A percentile compares a stretch with the other conserved stretches of the same genome.
These are phyloP conservation scores for Colletotrichum navitas DNA, from an alignment of 2,329 filamentous ascomycete genomes.

Conservation along the genomic window DNA sequence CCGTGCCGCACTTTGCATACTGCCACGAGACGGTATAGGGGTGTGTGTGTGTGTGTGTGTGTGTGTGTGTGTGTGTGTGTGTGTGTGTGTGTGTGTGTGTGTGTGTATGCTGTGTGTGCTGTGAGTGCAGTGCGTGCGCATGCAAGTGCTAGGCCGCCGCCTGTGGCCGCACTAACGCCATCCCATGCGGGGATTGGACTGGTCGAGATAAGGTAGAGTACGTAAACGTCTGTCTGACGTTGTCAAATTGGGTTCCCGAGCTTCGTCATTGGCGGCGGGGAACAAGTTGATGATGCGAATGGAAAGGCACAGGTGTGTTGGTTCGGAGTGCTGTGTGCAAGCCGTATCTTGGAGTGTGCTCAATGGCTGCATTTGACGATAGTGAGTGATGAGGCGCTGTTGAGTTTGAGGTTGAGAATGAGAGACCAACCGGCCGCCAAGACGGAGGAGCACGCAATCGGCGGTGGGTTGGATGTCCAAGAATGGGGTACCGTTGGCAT, in stretches of 20 bases:
- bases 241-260: neutral
- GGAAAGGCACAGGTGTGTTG: neutral
- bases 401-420: neutral
- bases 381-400: neutral
- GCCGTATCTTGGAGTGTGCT: neutral
- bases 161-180: neutral
- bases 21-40: slow-evolving; percentile 5
- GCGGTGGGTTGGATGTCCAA: neutral
- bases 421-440: neutral
- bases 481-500: neutral
- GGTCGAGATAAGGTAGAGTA: slow-evolving; percentile 10
- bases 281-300: neutral
- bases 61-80: neutral
- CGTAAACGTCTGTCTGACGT: slow-evolving; percentile 3
- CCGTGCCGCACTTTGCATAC: slow-evolving; percentile 24
- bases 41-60: neutral
- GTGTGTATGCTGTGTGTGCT: neutral
- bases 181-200: neutral
- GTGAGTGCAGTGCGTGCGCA: neutral
- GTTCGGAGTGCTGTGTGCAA: neutral
- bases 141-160: slow-evolving; percentile 9
- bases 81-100: neutral
- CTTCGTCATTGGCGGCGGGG: slow-evolving; percentile 1
- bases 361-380: neutral
- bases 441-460: neutral